Conservation (phyloP, 768 basidiomycete genomes). For the Lyophyllum semitale region DNA sequence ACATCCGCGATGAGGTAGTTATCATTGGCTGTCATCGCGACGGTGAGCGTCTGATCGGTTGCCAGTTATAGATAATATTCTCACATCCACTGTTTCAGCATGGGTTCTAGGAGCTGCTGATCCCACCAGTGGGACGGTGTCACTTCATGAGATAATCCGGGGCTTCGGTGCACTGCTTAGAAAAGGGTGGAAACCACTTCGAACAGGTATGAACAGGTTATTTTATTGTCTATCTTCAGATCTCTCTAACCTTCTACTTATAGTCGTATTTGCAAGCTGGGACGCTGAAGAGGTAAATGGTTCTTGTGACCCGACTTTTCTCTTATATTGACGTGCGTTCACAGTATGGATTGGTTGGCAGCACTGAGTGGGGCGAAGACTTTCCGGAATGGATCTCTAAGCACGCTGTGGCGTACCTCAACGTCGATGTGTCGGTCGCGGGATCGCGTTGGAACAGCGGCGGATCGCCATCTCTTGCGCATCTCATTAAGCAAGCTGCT, state of each 20-base stretch:
- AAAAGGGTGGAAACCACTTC: slow-evolving; percentile 82
- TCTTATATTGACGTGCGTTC: slow-evolving; percentile 5
- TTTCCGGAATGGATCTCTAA: slow-evolving; percentile 79
- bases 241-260: neutral
- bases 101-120: slow-evolving; percentile 86
- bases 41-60: slow-evolving; percentile 43
- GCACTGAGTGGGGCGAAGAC: slow-evolving; percentile 94
- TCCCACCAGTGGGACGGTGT: slow-evolving; percentile 79
- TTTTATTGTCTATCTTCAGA: neutral
- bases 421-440: slow-evolving; percentile 70
- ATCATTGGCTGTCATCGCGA: slow-evolving; percentile 89
- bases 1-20: slow-evolving; percentile 82
- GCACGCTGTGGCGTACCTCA: slow-evolving; percentile 85
- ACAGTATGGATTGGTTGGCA: slow-evolving; percentile 73
- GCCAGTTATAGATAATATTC: neutral
- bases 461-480: slow-evolving; percentile 83
- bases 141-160: slow-evolving; percentile 74
- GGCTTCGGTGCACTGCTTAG: slow-evolving; percentile 69
- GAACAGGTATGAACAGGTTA: slow-evolving; percentile 42
- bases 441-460: slow-evolving; percentile 58
- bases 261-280: slow-evolving; percentile 72
- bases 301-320: neutral
- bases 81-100: slow-evolving; percentile 27
- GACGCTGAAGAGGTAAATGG: slow-evolving; percentile 69
- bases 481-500: slow-evolving; percentile 69